Evolutionary conservation across 2,329 filamentous ascomycete species (phyloP).

Genomic region (Fusarium siculi): DNA sequence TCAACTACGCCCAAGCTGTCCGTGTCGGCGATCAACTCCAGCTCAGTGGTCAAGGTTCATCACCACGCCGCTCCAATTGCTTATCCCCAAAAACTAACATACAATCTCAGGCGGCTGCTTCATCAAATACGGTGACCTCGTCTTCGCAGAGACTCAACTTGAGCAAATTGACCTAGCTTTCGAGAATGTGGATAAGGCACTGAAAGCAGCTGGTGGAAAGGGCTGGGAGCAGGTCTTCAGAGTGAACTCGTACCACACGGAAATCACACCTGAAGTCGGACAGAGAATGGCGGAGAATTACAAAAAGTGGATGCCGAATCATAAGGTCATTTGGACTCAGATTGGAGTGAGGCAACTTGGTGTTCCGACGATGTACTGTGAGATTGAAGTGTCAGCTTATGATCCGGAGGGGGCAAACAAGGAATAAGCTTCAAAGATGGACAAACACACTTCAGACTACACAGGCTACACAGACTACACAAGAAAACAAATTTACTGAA

Average conservation of each 20-base stretch:
- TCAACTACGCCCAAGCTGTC: constrained; percentile 60
- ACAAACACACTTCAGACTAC: neutral
- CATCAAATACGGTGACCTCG: constrained; percentile 34
- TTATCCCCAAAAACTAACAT: neutral
- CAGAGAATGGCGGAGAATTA: constrained; percentile 56
- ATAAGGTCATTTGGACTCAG: constrained; percentile 62
- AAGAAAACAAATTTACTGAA: rapidly evolving
- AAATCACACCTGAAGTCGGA: constrained; percentile 52
- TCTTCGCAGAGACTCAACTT: constrained; percentile 50
- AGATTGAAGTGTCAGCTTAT: constrained; percentile 64
- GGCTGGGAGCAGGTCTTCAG: constrained; percentile 64
- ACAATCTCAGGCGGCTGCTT: constrained; percentile 45
- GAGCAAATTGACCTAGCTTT: constrained; percentile 62
- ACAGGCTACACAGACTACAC: too few species aligned
- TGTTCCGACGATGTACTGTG: constrained; percentile 60
- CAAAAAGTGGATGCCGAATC: constrained; percentile 59
- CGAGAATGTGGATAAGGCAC: constrained; percentile 60
- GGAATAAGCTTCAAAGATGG: neutral
- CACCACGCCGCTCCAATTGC: neutral
- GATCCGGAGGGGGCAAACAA: constrained; percentile 23
- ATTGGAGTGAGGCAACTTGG: constrained; percentile 61
- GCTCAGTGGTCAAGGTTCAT: constrained; percentile 57
- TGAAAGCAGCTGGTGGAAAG: constrained; percentile 62
- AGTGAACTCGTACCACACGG: constrained; percentile 57
- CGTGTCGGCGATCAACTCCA: constrained; percentile 60